Evolutionary conservation across 148 eudicot genomes (phyloP).

Genomic region (Talinum fruticosum): DNA sequence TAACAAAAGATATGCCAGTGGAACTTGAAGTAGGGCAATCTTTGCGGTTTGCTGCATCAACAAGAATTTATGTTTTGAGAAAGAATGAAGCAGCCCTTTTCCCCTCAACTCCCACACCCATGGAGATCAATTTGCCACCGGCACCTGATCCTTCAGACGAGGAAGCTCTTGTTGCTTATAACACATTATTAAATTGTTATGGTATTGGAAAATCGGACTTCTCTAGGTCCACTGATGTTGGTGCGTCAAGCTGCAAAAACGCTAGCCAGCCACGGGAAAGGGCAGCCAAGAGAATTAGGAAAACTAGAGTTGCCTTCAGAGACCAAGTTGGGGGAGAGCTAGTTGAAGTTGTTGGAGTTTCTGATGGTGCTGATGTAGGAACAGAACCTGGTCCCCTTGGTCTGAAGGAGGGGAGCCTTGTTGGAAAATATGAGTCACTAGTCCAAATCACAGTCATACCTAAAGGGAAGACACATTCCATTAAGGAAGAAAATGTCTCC

Average conservation of each 20-base stretch:
- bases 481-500: conserved; percentile 48
- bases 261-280: conserved; percentile 34
- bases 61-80: conserved; percentile 72
- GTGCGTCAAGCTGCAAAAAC: conserved; percentile 33
- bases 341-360: conserved; percentile 82
- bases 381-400: conserved; percentile 95
- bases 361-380: conserved; percentile 96
- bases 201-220: conserved; percentile 41
- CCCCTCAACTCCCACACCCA: conserved; percentile 47
- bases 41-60: conserved; percentile 90
- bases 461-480: conserved; percentile 56
- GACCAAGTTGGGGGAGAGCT: conserved; percentile 94
- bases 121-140: conserved; percentile 64
- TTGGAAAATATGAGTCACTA: conserved; percentile 90
- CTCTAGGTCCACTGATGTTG: conserved; percentile 24
- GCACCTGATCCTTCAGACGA: conserved; percentile 89
- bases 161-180: conserved; percentile 85
- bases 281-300: conserved; percentile 65
- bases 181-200: conserved; percentile 71
- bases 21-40: conserved; percentile 94
- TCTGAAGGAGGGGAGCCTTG: conserved; percentile 96
- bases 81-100: conserved; percentile 78
- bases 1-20: conserved; percentile 81
- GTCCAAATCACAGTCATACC: conserved; percentile 84
- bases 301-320: conserved; percentile 65